Evolutionary conservation across 2,329 filamentous ascomycete genomes (phyloP).

Genomic region (Fusarium beomiforme): DNA sequence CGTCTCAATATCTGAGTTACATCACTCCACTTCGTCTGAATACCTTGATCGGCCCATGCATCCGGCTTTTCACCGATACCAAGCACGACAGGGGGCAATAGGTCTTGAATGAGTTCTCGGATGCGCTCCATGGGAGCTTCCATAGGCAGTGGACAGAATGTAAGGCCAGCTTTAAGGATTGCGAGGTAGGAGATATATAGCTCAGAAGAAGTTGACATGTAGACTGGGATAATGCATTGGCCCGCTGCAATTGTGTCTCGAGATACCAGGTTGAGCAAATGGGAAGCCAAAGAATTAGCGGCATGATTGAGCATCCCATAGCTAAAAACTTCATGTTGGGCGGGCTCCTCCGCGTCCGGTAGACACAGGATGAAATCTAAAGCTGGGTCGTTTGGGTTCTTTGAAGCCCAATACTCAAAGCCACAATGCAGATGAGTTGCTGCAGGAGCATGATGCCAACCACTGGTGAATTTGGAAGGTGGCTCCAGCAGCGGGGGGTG

Average conservation of each 20-base stretch:
- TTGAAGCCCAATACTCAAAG: slow-evolving; percentile 6
- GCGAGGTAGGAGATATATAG: slow-evolving; percentile 51
- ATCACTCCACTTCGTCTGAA: not conserved
- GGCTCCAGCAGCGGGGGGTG: not conserved
- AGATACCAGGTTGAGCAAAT: not conserved
- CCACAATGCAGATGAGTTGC: not conserved
- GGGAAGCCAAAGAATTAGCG: not conserved
- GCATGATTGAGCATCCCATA: not conserved
- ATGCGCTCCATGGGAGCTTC: slow-evolving; percentile 43
- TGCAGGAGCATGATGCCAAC: not conserved
- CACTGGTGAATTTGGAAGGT: not conserved
- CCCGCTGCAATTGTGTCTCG: not conserved
- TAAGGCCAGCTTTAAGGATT: slow-evolving; percentile 48
- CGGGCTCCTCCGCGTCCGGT: not conserved
- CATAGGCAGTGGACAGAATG: slow-evolving; percentile 51
- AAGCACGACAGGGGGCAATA: not conserved
- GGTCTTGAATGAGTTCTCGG: not conserved
- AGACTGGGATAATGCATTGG: not conserved
- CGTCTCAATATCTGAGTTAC: not conserved
- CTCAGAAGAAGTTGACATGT: slow-evolving; percentile 41
- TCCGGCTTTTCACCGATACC: not conserved
- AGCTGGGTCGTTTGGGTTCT: not conserved
- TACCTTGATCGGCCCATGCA: not conserved
- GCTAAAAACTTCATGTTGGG: not conserved
- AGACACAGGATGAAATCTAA: not conserved